A percentile compares a stretch with the other conserved stretches of the same genome.
Conservation (phyloP, 345 rosid species). For the Gynandropsis gynandra region DNA sequence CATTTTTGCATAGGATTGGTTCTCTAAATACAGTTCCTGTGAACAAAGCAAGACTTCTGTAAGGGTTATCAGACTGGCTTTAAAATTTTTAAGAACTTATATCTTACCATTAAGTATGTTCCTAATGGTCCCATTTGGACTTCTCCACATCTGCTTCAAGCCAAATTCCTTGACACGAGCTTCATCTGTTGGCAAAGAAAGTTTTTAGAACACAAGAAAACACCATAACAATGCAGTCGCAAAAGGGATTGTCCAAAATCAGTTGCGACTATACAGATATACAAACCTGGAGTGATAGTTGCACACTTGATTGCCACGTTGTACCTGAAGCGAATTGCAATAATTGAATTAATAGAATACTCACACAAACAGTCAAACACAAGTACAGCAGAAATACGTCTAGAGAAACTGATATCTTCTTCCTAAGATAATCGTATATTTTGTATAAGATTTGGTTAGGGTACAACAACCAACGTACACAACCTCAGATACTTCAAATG, state of each 20-base stretch:
- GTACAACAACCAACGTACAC: no score
- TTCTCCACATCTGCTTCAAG: slow-evolving; percentile 95
- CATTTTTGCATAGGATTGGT: slow-evolving; percentile 89
- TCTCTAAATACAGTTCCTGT: slow-evolving; percentile 98
- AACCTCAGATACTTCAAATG: background rate
- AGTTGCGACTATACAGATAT: background rate
- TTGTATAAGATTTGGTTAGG: no score
- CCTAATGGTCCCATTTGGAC: slow-evolving; percentile 96
- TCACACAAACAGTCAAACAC: background rate
- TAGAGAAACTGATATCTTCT: no score
- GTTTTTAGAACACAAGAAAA: slow-evolving; percentile 11
- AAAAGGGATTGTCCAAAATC: background rate
- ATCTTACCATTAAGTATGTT: slow-evolving; percentile 83
- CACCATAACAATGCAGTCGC: background rate
- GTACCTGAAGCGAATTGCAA: slow-evolving; percentile 42
- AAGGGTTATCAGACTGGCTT: slow-evolving; percentile 1
- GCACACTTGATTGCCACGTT: slow-evolving; percentile 99
- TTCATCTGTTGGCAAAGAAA: slow-evolving; percentile 53
- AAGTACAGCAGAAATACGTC: background rate
- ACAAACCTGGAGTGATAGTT: slow-evolving; percentile 90
- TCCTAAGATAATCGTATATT: no score
- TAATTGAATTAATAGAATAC: background rate
- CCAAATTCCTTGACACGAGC: slow-evolving; percentile 77
- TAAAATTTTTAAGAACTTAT: background rate
- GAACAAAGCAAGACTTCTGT: slow-evolving; percentile 14